These are phyloP conservation scores for Candida ovalis DNA, from an alignment of 805 yeast species.

Conservation along the genomic window DNA sequence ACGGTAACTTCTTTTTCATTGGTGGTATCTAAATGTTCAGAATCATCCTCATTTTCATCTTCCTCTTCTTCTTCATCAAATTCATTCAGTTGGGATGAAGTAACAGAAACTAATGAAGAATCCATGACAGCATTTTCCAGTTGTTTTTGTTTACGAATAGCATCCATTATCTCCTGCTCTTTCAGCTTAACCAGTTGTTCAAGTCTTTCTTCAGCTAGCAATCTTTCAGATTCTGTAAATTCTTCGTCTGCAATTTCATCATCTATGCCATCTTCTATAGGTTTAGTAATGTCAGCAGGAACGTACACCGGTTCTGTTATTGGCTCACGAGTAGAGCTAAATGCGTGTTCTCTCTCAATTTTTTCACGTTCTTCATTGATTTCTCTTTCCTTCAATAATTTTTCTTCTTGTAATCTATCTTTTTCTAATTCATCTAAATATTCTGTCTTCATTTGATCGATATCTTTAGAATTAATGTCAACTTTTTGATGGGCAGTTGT, in stretches of 20 bases:
- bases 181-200: conserved; percentile 24
- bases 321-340: conserved; percentile 10
- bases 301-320: conserved; percentile 7
- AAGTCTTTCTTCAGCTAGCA: conserved; percentile 25
- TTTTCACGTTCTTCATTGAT: conserved; percentile 37
- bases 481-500: neutral
- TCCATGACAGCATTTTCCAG: conserved; percentile 12
- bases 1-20: neutral
- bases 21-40: too few species aligned
- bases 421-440: conserved; percentile 26
- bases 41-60: conserved; percentile 17
- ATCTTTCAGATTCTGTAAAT: conserved; percentile 24
- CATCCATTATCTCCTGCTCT: conserved; percentile 27
- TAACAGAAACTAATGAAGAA: conserved; percentile 17
- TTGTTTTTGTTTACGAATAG: conserved; percentile 19
- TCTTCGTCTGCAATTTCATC: conserved; percentile 12
- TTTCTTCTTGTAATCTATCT: conserved; percentile 28
- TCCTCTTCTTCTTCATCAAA: conserved; percentile 6
- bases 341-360: conserved; percentile 28
- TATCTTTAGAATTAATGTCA: conserved; percentile 13
- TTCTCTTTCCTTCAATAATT: conserved; percentile 37
- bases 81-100: conserved; percentile 13
- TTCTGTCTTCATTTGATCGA: conserved; percentile 23
- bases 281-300: conserved; percentile 8
- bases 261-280: conserved; percentile 9